Evolutionary conservation across 495 filamentous ascomycete species (phyloP), one percentile per base, ranked within the genome.

Genomic region (Ramalina peruviana): DNA sequence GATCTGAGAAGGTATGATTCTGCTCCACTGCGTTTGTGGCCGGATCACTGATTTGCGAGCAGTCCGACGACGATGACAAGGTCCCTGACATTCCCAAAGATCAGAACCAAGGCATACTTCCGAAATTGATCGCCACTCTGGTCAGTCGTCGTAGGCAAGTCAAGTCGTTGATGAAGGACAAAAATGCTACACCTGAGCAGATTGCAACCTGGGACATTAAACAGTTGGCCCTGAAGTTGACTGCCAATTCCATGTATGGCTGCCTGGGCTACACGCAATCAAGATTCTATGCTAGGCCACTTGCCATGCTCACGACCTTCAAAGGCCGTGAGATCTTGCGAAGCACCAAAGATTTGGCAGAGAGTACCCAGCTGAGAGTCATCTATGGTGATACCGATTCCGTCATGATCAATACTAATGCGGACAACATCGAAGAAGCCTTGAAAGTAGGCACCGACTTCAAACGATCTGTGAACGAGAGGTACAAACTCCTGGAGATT

Each of bases 371-470:
- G 37, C 74, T 98, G 42, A 80, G 85, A 53, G 92, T 98, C 63
- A 94, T 98, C 50, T 98, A 98, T 61, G 92, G 92, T 67, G 92
- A 98, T 68, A 98, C 92, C 20, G 92, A 98, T 63, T 98, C 92
- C 20, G 92, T 98, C 67, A 98, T 98, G 92, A 95, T 98, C 67
- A 97, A 98, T 58, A 94, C 92, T 43, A 95, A 95, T 63, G 86
- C 86, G 44, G 86, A 95, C 61, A 94, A 85, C 49, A 85, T 97
- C 26, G 81, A 83, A 26, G 90, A 94, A 55, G 89, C 92, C 15
- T 64, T 96, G 33, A 87, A 88, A 58, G 79, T 97, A 45, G 93
- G 93, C 37, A 79, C 79, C 49, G 82, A 86, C 43, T 85, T 87
- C 65, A 86, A 85, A 67, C 73, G 72, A 53, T 70, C 75, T 13